Base-by-base conservation (phyloP, 78 protist species). In the Cyanophora paradoxa region DNA sequence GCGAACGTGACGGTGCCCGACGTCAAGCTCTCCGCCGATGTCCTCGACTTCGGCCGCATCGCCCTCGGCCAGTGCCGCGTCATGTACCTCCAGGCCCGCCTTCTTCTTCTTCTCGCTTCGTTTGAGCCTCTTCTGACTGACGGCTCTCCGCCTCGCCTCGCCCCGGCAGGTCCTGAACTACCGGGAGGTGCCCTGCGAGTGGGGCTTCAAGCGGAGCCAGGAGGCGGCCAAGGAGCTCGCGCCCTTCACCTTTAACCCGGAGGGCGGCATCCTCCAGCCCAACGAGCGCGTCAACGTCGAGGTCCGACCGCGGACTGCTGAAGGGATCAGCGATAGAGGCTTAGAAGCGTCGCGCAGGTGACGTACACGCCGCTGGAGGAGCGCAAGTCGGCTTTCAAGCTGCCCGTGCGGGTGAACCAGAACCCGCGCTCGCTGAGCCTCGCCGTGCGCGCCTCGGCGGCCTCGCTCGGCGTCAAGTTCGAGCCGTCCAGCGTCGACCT, bases 1-100 rank as follows among this genome's bases (percentile, higher is more conserved):
- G 88, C 86, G 24, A 46, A 34, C 40, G 80, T 87, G 57, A 69
- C 74, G 26, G 58, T 81, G 37, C 92, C 92, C 19, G 79, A 70
- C 26, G 52, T 87, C 28, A 19, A 40, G 30, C 20, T 74, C 39
- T 42, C 73, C 22, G 8, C 50, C 8, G 76, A 67, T 22, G 0
- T 14, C 11, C 24, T 78, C 52, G 79, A 79, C 64, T 84, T 79
- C 48, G 84, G 84, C 22, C 1, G 14, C 44, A 75, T 84, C 17
- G 30, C 11, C 57, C 14, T 10, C 39, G 83, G 83, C 37, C 70
- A 31, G 31, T 28, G 68, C 77, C 36, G 59, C 34, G 3, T 4
- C 40, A 26, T 65, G 28, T 22, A 13, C n/a, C 39, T 65, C 4
- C 41, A 42, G 28, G n/a, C n/a, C n/a, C n/a, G n/a, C n/a, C n/a